phyloP scores from a whole-genome alignment of 2,329 filamentous ascomycete species.

The Coniella lustricola region DNA sequence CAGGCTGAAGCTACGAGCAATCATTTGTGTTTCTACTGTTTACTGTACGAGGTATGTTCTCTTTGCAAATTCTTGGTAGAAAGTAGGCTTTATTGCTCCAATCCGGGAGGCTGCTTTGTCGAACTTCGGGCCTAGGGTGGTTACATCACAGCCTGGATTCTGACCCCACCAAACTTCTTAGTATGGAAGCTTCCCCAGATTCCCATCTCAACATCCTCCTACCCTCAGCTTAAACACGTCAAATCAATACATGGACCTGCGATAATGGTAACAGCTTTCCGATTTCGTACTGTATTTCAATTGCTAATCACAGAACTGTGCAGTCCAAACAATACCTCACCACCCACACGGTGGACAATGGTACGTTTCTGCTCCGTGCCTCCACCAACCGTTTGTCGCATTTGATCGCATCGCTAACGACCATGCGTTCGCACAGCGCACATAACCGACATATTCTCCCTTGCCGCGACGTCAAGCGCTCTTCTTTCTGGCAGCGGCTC shows the following conservation, averaged over 20 bases:
- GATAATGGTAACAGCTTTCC: constrained; percentile 32
- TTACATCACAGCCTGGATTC: constrained; percentile 12
- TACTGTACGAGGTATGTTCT: too few species aligned
- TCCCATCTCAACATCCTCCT: constrained; percentile 16
- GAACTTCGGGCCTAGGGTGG: too few species aligned
- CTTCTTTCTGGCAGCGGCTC: constrained; percentile 81
- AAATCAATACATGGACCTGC: constrained; percentile 28
- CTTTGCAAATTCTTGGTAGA: too few species aligned
- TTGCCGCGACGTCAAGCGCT: constrained; percentile 66
- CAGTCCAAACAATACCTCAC: constrained; percentile 99
- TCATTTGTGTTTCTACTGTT: too few species aligned
- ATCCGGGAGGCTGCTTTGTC: too few species aligned
- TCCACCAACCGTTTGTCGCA: constrained; percentile 21
- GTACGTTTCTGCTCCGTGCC: constrained; percentile 38
- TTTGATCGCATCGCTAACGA: constrained; percentile 8
- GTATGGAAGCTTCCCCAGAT: constrained; percentile 6
- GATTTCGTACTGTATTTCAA: neutral
- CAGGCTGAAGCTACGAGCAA: too few species aligned
- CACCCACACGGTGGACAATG: constrained; percentile 81
- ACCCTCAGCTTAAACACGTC: constrained; percentile 16
- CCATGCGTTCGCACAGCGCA: constrained; percentile 54
- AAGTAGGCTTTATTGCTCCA: too few species aligned
- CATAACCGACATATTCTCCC: constrained; percentile 73
- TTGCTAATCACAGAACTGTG: constrained; percentile 14
- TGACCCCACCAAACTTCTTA: constrained; percentile 5